Evolutionary conservation across 768 basidiomycete species (phyloP).

Genomic region (Trametes punicea): DNA sequence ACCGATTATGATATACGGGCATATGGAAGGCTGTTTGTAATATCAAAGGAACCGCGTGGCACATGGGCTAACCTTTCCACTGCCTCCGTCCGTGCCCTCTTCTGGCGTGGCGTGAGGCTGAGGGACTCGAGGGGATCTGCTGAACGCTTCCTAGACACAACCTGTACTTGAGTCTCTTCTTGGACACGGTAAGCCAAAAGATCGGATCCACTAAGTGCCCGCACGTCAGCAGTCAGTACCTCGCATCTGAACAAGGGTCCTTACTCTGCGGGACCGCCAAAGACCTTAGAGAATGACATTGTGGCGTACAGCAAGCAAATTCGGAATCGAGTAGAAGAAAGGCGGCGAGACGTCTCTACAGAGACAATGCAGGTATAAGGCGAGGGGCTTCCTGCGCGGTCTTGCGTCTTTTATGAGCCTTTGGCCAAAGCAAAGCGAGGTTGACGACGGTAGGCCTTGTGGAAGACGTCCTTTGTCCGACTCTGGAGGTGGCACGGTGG

Average conservation of each 20-base stretch:
- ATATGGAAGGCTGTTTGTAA: too few species aligned
- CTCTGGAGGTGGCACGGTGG: background rate
- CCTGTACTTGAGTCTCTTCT: background rate
- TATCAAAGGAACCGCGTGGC: too few species aligned
- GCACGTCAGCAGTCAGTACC: background rate
- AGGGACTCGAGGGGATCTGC: constrained; percentile 7
- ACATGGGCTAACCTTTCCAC: background rate
- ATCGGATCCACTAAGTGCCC: background rate
- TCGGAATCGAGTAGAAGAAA: background rate
- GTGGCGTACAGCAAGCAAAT: background rate
- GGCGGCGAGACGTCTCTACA: too few species aligned
- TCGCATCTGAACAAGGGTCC: background rate
- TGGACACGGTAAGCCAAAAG: background rate
- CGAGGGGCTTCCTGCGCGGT: background rate
- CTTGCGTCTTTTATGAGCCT: background rate
- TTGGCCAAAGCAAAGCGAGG: background rate
- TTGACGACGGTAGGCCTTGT: background rate
- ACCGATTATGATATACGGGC: too few species aligned
- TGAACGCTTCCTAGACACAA: constrained; percentile 2
- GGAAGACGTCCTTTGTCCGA: constrained; percentile 7
- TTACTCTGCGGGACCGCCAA: background rate
- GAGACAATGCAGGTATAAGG: background rate
- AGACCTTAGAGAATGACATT: constrained; percentile 8
- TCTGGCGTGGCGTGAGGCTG: background rate
- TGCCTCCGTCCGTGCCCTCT: background rate